Evolutionary conservation across 139 green algal species (phyloP), one percentile per base, ranked within the genome.

Genomic region (Coelastrella sp.): DNA sequence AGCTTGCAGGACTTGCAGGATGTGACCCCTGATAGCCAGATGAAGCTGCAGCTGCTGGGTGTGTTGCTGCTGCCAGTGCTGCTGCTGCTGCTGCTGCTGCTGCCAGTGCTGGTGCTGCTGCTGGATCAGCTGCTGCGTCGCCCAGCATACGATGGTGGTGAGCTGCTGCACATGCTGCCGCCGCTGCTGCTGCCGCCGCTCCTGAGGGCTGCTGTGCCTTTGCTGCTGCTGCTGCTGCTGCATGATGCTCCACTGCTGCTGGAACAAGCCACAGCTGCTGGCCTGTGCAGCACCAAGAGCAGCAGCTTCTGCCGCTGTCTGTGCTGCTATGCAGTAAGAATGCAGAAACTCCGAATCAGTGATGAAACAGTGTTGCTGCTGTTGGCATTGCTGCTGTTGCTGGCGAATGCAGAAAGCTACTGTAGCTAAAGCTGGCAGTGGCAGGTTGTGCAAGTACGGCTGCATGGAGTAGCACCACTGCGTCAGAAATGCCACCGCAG

Each of bases 101-200:
- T 86, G 81, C 81, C 59, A 73, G 58, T 75, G 81, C 59, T 84
- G 79, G 35, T 68, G 79, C 79, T 27, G 79, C 56, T 84, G 79
- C 57, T 84, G 79, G 9, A 12, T 10, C 20, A 80, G 74, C 58
- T 80, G 24, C 8, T 80, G 24, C 10, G 25, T 19, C 10, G 25
- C 20, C 81, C 60, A 73, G 59, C n/a, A 56, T 22, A 63, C 74
- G 81, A 49, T 85, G 58, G 7, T 73, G 58, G 20, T 74, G n/a
- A 63, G 49, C 49, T 83, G 78, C 78, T 86, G 27, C 7, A 56
- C n/a, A 8, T 83, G 78, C 7, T 73, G 81, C 81, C 74, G 80
- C 59, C 20, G 58, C 59, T 86, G 81, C 20, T 85, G 79, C 20
- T 49, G 79, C 79, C 19, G 79, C n/a, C 59, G 81, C 59, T 59